These are phyloP conservation scores for Solanum pennellii DNA, from an alignment of 257 asterid species.

Conservation along the genomic window DNA sequence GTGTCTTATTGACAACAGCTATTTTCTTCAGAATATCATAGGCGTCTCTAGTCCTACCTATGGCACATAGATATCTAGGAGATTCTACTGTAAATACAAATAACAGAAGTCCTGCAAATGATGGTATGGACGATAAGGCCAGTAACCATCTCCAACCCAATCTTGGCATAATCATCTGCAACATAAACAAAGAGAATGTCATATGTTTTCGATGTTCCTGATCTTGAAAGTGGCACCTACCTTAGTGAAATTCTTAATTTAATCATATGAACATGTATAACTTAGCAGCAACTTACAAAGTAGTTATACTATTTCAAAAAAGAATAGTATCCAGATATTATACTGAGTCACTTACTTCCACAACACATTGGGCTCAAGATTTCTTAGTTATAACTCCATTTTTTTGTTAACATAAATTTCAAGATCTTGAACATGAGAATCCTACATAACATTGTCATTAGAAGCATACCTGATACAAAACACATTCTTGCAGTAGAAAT, in stretches of 20 bases:
- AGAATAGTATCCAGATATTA: background rate
- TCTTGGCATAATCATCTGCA: constrained; percentile 36
- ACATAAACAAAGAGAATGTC: background rate
- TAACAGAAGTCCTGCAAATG: constrained; percentile 40
- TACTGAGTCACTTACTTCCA: background rate
- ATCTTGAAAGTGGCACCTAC: background rate
- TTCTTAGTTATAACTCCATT: background rate
- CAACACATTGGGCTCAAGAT: background rate
- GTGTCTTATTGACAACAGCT: constrained; percentile 29
- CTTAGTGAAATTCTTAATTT: background rate
- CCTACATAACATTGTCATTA: background rate
- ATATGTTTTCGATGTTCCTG: background rate
- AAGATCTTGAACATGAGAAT: background rate
- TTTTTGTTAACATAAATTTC: background rate
- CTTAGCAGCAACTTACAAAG: background rate
- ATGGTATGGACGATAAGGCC: constrained; percentile 51
- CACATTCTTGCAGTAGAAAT: background rate
- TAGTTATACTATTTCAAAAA: background rate
- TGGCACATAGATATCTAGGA: constrained; percentile 48
- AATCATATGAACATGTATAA: background rate
- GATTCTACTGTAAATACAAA: constrained; percentile 49
- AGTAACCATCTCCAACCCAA: constrained; percentile 86
- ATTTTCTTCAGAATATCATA: constrained; percentile 31
- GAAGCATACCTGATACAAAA: background rate
- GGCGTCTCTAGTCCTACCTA: constrained; percentile 35